phyloP scores from a whole-genome alignment of 768 basidiomycete species.

The Rhizopogon vesiculosus region DNA sequence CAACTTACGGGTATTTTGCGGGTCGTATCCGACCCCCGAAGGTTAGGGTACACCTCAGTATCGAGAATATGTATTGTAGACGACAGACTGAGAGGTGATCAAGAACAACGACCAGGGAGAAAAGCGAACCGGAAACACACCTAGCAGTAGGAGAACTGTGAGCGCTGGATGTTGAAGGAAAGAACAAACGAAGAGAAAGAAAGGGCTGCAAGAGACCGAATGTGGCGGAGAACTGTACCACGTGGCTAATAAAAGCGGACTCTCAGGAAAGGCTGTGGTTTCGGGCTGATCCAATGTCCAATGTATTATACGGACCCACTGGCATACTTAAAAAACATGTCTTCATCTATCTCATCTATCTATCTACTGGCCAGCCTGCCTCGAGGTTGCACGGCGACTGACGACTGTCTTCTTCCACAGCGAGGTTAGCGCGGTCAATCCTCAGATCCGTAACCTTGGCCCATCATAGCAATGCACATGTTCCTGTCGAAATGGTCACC shows the following conservation, averaged over 20 bases:
- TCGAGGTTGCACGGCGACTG: slow-evolving; percentile 15
- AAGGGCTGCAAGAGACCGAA: slow-evolving; percentile 11
- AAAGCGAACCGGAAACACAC: not conserved
- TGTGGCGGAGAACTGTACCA: slow-evolving; percentile 9
- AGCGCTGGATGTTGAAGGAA: not conserved
- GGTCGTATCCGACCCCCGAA: slow-evolving; percentile 8
- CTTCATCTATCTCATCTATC: not conserved
- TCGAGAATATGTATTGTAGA: not conserved
- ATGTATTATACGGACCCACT: slow-evolving; percentile 19
- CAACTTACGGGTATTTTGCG: slow-evolving; percentile 2
- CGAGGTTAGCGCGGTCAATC: not conserved
- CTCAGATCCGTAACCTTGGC: not conserved
- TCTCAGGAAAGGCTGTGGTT: not conserved
- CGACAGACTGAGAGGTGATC: not conserved
- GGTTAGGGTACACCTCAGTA: slow-evolving; percentile 5
- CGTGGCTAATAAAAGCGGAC: slow-evolving; percentile 8
- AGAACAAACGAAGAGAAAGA: slow-evolving; percentile 12
- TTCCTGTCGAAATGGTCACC: slow-evolving; percentile 1
- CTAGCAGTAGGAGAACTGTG: not conserved
- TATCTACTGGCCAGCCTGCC: slow-evolving; percentile 12
- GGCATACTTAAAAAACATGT: not conserved
- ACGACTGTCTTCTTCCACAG: not conserved
- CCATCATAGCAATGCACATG: not conserved
- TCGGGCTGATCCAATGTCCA: slow-evolving; percentile 11
- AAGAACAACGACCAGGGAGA: not conserved